Evolutionary conservation across 2,329 filamentous ascomycete species (phyloP), one percentile per base, ranked within the genome.

Genomic region (Hymenoscyphus fraxineus): DNA sequence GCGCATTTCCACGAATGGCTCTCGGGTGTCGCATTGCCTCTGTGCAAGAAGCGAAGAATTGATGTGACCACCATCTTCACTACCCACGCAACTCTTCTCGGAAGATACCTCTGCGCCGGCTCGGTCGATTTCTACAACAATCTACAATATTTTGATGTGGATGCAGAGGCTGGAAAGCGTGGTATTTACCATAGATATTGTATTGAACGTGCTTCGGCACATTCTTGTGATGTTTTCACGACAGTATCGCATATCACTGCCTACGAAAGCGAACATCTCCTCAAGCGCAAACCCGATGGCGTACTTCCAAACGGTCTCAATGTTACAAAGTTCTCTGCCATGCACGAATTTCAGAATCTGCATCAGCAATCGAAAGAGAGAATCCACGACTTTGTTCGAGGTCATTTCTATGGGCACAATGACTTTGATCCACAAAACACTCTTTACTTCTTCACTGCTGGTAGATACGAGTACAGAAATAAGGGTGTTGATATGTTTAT

Each of bases 401-500:
- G 95, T 12, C 95, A 99, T 77, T 99, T 99, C 79, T 98, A 98
- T 75, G 95, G 95, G 12, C 93, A 98, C 80, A 96, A 97, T 76
- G 93, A 99, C 76, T 98, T 98, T 71, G 92, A 97, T 67, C 88
- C 93, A 15, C 93, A 98, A 66, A 97, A 98, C 78, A 99, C 95
- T 0, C 85, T 99, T 41, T 99, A 97, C 80, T 90, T 98, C 80
- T 99, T 99, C 82, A 99, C 93, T 3, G 91, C 95, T 6, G 95
- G 95, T 66, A 90, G 95, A 68, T 99, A 99, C 75, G 95, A 99
- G 78, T 99, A 94, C 83, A 85, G 95, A 69, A 99, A 99, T 76
- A 99, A 99, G 80, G 95, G 95, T 74, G 94, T 97, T 10, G 95
- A 99, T 78, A 98, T 99, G 95, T 99, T 98, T 78, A 96, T 99